phyloP scores from a whole-genome alignment of 2,329 filamentous ascomycete genomes.

The Orbilia blumenaviensis region DNA sequence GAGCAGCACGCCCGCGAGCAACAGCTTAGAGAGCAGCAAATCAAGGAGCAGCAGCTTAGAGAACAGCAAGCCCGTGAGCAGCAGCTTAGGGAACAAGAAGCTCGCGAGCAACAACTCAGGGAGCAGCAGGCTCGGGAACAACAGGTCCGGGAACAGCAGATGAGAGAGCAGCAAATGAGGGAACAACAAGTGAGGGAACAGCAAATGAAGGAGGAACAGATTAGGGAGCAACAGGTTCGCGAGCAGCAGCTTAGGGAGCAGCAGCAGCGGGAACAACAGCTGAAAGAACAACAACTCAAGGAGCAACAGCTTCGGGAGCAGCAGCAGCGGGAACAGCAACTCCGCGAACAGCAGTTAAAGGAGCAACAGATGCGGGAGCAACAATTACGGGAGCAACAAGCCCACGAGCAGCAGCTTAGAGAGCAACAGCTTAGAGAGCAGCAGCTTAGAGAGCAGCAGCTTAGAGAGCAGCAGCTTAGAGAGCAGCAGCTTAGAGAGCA shows the following conservation, averaged over 20 bases:
- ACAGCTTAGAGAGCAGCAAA: not conserved
- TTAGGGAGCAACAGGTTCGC: slow-evolving; percentile 28
- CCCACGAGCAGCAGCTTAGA: not conserved
- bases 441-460: slow-evolving; percentile 3
- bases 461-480: not conserved
- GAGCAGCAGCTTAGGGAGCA: slow-evolving; percentile 44
- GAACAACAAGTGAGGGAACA: slow-evolving; percentile 40
- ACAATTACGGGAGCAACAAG: not conserved
- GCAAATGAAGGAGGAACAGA: slow-evolving; percentile 22
- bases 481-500: slow-evolving; percentile 21
- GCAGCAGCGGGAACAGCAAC: slow-evolving; percentile 30
- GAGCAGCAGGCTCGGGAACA: slow-evolving; percentile 36
- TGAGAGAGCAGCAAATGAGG: slow-evolving; percentile 14
- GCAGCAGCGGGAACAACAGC: slow-evolving; percentile 32
- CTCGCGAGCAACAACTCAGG: slow-evolving; percentile 24
- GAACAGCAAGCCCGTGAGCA: slow-evolving; percentile 10
- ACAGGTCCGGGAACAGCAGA: slow-evolving; percentile 23
- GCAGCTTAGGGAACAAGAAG: slow-evolving; percentile 10
- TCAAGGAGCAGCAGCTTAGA: slow-evolving; percentile 1
- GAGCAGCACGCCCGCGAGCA: slow-evolving; percentile 13
- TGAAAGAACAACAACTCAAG: slow-evolving; percentile 30
- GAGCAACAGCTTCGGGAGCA: slow-evolving; percentile 34
- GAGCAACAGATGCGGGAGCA: slow-evolving; percentile 32
- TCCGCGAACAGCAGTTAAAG: slow-evolving; percentile 32
- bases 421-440: slow-evolving; percentile 3